These are phyloP conservation scores for Hygrocybe punicea DNA, from an alignment of 768 basidiomycete species.

Conservation along the genomic window DNA sequence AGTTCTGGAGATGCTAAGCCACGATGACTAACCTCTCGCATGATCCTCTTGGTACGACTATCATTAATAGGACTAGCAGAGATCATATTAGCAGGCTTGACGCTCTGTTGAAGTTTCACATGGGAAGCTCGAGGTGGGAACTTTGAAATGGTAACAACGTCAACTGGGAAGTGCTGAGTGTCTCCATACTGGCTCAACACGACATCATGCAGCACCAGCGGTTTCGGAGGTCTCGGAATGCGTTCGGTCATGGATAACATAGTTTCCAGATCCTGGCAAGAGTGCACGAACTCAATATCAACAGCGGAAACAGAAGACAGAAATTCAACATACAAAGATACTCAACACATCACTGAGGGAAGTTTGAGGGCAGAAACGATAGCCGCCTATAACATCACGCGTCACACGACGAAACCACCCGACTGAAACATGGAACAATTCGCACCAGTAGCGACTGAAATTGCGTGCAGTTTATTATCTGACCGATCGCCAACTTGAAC, in stretches of 20 bases:
- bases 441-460: conserved; percentile 29
- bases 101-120: conserved; percentile 16
- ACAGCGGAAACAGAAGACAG: not conserved
- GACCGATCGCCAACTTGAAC: conserved; percentile 24
- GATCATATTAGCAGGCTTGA: conserved; percentile 15
- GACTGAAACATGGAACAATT: not conserved
- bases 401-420: not conserved
- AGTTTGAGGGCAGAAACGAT: conserved; percentile 27
- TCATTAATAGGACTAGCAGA: conserved; percentile 8
- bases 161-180: conserved; percentile 12
- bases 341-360: conserved; percentile 28
- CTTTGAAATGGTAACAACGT: conserved; percentile 23
- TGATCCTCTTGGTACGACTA: conserved; percentile 24
- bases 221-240: conserved; percentile 9
- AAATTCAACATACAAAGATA: conserved; percentile 22
- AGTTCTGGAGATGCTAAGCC: not conserved
- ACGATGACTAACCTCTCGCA: conserved; percentile 22
- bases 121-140: conserved; percentile 26
- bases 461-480: conserved; percentile 19
- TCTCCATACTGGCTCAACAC: conserved; percentile 10
- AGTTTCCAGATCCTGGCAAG: conserved; percentile 29
- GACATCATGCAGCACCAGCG: not conserved
- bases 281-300: not conserved
- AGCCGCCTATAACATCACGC: conserved; percentile 20
- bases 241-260: conserved; percentile 28